phyloP scores from a whole-genome alignment of 2,329 filamentous ascomycete genomes.

The Colletotrichum incanum region DNA sequence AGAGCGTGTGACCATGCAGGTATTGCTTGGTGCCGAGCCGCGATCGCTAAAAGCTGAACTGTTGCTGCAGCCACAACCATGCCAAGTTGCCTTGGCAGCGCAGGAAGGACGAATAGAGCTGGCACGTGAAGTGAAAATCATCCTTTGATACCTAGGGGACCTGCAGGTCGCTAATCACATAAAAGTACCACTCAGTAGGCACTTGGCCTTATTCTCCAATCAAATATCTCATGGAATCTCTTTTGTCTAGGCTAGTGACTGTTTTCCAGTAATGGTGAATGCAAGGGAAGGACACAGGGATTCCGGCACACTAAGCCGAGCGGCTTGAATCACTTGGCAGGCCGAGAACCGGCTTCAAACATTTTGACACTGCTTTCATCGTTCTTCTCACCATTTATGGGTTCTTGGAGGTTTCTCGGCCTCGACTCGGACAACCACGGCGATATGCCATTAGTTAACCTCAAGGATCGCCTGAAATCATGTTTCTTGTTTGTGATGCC shows the following conservation, averaged over 20 bases:
- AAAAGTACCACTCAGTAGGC: no score
- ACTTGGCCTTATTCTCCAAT: no score
- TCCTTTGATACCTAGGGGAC: not conserved
- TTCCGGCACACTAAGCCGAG: not conserved
- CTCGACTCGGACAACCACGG: not conserved
- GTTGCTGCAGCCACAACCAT: not conserved
- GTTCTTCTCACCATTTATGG: not conserved
- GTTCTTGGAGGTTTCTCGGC: not conserved
- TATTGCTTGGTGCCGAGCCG: not conserved
- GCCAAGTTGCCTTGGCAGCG: not conserved
- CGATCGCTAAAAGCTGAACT: slow-evolving; percentile 1
- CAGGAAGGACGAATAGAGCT: not conserved
- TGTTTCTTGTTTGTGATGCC: not conserved
- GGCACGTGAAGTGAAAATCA: not conserved
- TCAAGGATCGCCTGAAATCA: not conserved
- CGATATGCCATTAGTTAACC: not conserved
- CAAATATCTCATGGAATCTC: no score
- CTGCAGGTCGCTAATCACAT: not conserved
- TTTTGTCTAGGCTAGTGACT: not conserved
- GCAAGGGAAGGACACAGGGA: not conserved
- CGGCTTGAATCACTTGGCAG: not conserved
- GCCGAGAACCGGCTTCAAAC: not conserved
- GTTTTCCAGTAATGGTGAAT: not conserved
- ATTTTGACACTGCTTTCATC: not conserved
- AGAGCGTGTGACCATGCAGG: not conserved